phyloP scores from a whole-genome alignment of 1,139 yeast genomes.

The Protomyces pachydermus region DNA sequence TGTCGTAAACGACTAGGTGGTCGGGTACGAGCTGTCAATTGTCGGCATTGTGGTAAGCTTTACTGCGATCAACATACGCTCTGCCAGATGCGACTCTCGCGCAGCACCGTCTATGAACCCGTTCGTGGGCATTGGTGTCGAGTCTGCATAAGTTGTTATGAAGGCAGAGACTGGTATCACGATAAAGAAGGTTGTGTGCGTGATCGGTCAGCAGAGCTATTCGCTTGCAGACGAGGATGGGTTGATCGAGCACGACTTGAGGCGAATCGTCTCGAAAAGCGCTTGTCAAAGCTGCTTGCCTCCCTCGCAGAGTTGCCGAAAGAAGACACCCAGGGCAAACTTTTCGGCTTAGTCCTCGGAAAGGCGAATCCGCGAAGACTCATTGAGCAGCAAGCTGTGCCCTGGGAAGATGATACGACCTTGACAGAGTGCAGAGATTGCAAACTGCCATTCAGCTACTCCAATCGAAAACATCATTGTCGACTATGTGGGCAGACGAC shows the following conservation, averaged over 20 bases:
- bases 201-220: slow-evolving; percentile 51
- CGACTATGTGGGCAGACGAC: slow-evolving; percentile 76
- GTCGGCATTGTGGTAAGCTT: slow-evolving; percentile 59
- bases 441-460: slow-evolving; percentile 50
- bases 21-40: slow-evolving; percentile 35
- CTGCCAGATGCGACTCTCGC: slow-evolving; percentile 48
- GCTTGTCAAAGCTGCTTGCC: slow-evolving; percentile 51
- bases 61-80: slow-evolving; percentile 64
- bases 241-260: slow-evolving; percentile 33
- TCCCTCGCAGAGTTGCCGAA: slow-evolving; percentile 31
- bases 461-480: slow-evolving; percentile 79
- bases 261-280: slow-evolving; percentile 51
- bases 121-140: slow-evolving; percentile 59
- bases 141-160: slow-evolving; percentile 63
- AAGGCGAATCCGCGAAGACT: slow-evolving; percentile 33
- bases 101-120: slow-evolving; percentile 48
- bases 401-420: slow-evolving; percentile 62
- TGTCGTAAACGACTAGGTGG: slow-evolving; percentile 38
- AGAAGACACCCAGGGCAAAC: neutral
- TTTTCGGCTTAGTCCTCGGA: slow-evolving; percentile 1
- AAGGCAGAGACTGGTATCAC: slow-evolving; percentile 51
- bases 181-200: slow-evolving; percentile 42
- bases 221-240: slow-evolving; percentile 28
- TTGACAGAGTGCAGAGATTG: slow-evolving; percentile 63
- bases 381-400: slow-evolving; percentile 52